A percentile compares a stretch with the other conserved stretches of the same genome.
Evolutionary conservation across 2,329 filamentous ascomycete genomes (phyloP).

Genomic region (Eutypella sp.): DNA sequence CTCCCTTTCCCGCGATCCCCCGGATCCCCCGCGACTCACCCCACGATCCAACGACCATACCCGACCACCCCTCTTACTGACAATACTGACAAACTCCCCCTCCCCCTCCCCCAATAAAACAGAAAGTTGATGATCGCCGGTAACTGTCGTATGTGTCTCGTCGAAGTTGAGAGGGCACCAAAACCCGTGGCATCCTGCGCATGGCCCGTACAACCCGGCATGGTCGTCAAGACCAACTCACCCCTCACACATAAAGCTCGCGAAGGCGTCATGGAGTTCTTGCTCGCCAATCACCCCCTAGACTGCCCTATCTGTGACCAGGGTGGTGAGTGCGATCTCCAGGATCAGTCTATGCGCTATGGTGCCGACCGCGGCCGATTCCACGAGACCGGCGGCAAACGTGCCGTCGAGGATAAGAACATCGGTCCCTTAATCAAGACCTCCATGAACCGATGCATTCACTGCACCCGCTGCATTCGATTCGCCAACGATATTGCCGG

Average conservation of each 20-base stretch:
- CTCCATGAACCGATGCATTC: constrained; percentile 99
- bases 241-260: constrained; percentile 94
- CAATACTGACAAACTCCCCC: too few species aligned
- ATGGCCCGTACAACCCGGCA: constrained; percentile 96
- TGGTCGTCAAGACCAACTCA: constrained; percentile 99
- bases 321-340: constrained; percentile 96
- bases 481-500: constrained; percentile 98
- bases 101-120: too few species aligned
- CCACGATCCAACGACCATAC: constrained; percentile 11
- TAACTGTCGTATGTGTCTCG: constrained; percentile 99
- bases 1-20: too few species aligned
- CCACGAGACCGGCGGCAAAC: constrained; percentile 92
- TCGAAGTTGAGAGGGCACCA: constrained; percentile 93
- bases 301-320: constrained; percentile 98
- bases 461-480: constrained; percentile 95
- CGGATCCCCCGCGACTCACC: too few species aligned
- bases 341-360: constrained; percentile 99
- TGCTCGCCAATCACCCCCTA: constrained; percentile 91
- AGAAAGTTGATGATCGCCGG: constrained; percentile 98
- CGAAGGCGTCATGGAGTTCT: constrained; percentile 98
- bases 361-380: constrained; percentile 93
- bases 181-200: constrained; percentile 98
- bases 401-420: constrained; percentile 98
- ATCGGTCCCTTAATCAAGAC: constrained; percentile 98
- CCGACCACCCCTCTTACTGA: constrained; percentile 32